phyloP scores from a whole-genome alignment of 352 stramenopile genomes.

The Phytophthora citrophthora region DNA sequence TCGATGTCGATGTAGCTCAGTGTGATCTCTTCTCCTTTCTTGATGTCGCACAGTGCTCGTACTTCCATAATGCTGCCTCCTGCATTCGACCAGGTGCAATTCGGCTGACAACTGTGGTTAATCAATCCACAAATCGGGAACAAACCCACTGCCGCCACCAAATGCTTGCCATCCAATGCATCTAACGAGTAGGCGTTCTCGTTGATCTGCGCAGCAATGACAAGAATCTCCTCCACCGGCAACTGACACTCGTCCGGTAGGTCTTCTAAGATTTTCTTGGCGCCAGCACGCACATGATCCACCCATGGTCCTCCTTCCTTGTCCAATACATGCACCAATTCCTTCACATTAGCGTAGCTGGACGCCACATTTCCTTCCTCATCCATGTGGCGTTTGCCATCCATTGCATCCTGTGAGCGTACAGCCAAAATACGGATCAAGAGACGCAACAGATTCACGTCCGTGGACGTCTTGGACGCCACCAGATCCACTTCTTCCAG shows the following conservation, averaged over 20 bases:
- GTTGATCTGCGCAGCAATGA: conserved; percentile 56
- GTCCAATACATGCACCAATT: conserved; percentile 48
- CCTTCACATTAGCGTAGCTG: conserved; percentile 44
- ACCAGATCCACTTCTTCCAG: conserved; percentile 54
- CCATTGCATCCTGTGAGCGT: conserved; percentile 28
- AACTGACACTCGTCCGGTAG: conserved; percentile 44
- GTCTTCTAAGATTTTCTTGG: conserved; percentile 39
- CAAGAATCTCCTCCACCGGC: conserved; percentile 50
- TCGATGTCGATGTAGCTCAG: conserved; percentile 62
- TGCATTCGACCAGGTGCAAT: conserved; percentile 59
- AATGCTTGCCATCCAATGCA: conserved; percentile 42
- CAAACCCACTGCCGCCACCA: conserved; percentile 47
- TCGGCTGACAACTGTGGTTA: conserved; percentile 59
- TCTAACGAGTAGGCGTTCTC: conserved; percentile 61
- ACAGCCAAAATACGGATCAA: conserved; percentile 47
- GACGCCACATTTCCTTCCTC: conserved; percentile 21
- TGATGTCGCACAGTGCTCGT: conserved; percentile 42
- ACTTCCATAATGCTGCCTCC: conserved; percentile 43
- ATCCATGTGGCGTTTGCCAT: conserved; percentile 27
- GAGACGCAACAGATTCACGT: conserved; percentile 50
- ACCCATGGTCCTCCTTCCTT: conserved; percentile 34
- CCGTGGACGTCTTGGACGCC: conserved; percentile 43
- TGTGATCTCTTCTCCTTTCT: conserved; percentile 50
- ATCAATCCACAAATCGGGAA: conserved; percentile 53
- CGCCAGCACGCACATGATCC: conserved; percentile 39